Evolutionary conservation across 1,139 yeast genomes (phyloP).

Genomic region (Saccharomyces uvarum): DNA sequence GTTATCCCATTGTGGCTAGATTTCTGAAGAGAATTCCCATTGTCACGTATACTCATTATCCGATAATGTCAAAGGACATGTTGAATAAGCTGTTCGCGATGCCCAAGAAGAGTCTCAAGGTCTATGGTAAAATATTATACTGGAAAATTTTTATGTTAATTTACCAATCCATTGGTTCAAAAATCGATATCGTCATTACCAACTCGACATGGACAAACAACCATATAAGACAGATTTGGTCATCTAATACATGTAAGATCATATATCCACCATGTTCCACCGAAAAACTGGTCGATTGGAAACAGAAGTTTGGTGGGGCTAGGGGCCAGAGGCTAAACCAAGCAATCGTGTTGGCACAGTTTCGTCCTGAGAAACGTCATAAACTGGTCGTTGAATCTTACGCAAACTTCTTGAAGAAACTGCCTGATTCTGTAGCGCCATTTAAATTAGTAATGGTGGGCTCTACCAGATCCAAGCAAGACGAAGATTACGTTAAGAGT

Average conservation of each 20-base stretch:
- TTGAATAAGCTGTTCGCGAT: conserved; percentile 41
- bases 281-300: conserved; percentile 39
- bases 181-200: conserved; percentile 58
- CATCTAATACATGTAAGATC: conserved; percentile 33
- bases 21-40: conserved; percentile 58
- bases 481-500: conserved; percentile 49
- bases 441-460: conserved; percentile 72
- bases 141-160: conserved; percentile 59
- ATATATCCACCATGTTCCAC: conserved; percentile 87
- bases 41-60: conserved; percentile 86
- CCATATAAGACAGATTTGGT: conserved; percentile 64
- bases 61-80: conserved; percentile 87
- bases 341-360: conserved; percentile 80
- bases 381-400: conserved; percentile 58
- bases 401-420: conserved; percentile 37
- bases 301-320: conserved; percentile 30
- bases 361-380: conserved; percentile 93
- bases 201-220: conserved; percentile 89
- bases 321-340: conserved; percentile 32
- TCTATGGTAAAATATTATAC: conserved; percentile 49
- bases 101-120: conserved; percentile 16
- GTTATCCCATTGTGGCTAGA: conserved; percentile 55
- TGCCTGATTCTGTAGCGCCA: conserved; percentile 12
- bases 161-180: conserved; percentile 62
- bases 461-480: conserved; percentile 66